Base-by-base conservation (phyloP, 495 filamentous ascomycete species). In the Echria macrotheca region DNA sequence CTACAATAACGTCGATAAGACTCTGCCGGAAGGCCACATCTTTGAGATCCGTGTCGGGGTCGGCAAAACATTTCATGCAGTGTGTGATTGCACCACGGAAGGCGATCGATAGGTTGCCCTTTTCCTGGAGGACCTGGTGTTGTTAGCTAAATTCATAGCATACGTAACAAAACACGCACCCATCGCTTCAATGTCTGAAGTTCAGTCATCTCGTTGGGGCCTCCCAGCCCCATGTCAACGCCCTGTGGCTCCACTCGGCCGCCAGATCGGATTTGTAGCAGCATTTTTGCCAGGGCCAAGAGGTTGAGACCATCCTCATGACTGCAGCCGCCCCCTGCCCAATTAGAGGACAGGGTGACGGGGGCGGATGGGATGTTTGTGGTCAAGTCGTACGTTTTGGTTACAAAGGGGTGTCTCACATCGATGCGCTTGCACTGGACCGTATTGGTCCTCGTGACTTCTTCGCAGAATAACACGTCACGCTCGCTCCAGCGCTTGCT, bases 51-150 rank as follows among this genome's bases (percentile, higher is more conserved):
- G 38, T 23, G 18, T 25, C 38, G 5, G 38, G 38, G 14, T 42
- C 38, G 23, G 38, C 38, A 17, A 42, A 42, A 25, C 38, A 42
- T 19, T 42, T 42, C 38, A 42, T 42, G 38, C 38, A 42, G 18
- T 42, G 17, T 23, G 17, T 17, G 14, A 42, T 25, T 7, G 28
- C 28, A 31, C 28, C 28, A 25, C 38, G 38, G 38, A 23, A 42
- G 9, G 38, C 38, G 23, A 42, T 21, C 38, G 38, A 42, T 12
- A 42, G 38, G 17, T 42, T 42, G 7, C 38, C 38, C 38, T 23
- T 25, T 42, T 42, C 38, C 21, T 42, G 38, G 8, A 10, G 28
- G 6, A 31, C 28, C 28, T 31, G 12, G 28, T 31, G 12, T 12
- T 31, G 6, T 31, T 12, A 31, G 28, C 28, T 12, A 6, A 12